Evolutionary conservation across 441 rosid genomes (phyloP).

Genomic region (Erodium trifolium): DNA sequence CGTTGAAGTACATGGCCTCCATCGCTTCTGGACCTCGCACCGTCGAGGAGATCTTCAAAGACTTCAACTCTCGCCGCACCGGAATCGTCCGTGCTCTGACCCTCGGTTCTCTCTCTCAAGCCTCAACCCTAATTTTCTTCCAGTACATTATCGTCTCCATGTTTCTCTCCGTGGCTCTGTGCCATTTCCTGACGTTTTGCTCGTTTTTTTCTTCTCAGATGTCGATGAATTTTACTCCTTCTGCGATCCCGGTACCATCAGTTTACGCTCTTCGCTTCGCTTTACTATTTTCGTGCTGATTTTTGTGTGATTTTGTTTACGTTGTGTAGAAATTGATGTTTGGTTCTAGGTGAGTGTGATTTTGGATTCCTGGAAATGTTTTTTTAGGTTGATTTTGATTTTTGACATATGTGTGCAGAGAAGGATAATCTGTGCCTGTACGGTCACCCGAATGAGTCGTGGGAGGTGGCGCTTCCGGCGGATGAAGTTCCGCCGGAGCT

Average conservation of each 20-base stretch:
- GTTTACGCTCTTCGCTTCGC: neutral
- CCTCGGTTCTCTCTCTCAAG: neutral
- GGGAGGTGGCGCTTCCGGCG: slow-evolving; percentile 2
- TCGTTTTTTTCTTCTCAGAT: neutral
- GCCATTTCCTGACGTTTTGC: neutral
- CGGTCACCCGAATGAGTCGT: neutral
- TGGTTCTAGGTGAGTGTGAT: neutral
- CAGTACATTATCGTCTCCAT: neutral
- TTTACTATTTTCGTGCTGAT: neutral
- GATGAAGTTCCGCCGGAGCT: slow-evolving; percentile 1
- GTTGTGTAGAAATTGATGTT: neutral
- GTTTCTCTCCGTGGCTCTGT: neutral
- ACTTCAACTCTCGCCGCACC: neutral
- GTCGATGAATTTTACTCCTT: neutral
- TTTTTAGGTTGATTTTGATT: neutral
- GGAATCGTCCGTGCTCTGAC: neutral
- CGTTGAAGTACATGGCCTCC: neutral
- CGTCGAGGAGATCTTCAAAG: slow-evolving; percentile 1
- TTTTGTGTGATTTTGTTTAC: neutral
- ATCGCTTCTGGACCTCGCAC: neutral
- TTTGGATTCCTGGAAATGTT: neutral
- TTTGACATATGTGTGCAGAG: neutral
- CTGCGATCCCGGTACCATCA: neutral
- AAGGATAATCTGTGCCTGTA: neutral
- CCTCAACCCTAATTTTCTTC: neutral